Percentiles rank a stretch among this genome's conserved stretches.
phyloP scores from a whole-genome alignment of 768 basidiomycete species.

The Calocybe indica region DNA sequence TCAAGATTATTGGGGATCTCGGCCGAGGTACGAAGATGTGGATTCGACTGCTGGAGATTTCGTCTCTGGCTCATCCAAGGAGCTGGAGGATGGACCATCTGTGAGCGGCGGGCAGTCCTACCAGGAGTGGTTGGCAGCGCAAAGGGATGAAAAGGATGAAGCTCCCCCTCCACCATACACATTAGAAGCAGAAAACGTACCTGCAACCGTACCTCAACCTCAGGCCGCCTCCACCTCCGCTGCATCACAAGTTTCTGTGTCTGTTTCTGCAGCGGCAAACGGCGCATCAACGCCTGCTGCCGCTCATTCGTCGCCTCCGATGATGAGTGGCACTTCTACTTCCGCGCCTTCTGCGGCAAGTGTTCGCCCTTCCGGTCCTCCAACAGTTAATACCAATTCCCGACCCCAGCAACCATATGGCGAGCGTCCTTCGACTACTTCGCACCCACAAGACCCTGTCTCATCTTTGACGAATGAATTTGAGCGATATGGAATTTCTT shows the following conservation, averaged over 20 bases:
- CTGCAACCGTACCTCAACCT: constrained; percentile 2
- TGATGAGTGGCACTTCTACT: constrained; percentile 1
- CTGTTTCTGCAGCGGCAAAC: constrained; percentile 2
- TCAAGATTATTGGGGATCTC: constrained; percentile 66
- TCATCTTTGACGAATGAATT: constrained; percentile 31
- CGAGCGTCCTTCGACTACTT: not conserved
- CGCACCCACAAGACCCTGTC: constrained; percentile 19
- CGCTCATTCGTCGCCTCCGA: constrained; percentile 1
- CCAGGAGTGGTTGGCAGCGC: constrained; percentile 41
- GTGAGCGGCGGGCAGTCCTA: constrained; percentile 27
- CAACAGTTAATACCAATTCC: not conserved
- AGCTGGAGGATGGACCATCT: constrained; percentile 5
- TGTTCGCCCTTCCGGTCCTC: not conserved
- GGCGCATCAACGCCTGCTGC: not conserved
- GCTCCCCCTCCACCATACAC: constrained; percentile 68
- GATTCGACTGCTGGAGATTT: constrained; percentile 21
- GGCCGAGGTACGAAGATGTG: constrained; percentile 53
- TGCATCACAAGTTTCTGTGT: constrained; percentile 4
- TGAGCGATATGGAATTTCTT: constrained; percentile 27
- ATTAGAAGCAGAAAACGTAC: constrained; percentile 37
- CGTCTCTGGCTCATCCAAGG: constrained; percentile 19
- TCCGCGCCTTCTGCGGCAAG: constrained; percentile 4
- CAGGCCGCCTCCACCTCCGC: constrained; percentile 5
- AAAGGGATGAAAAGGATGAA: constrained; percentile 42
- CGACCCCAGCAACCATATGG: not conserved